phyloP scores from a whole-genome alignment of 202 grass and related monocot species.

The Zoysia matrella region DNA sequence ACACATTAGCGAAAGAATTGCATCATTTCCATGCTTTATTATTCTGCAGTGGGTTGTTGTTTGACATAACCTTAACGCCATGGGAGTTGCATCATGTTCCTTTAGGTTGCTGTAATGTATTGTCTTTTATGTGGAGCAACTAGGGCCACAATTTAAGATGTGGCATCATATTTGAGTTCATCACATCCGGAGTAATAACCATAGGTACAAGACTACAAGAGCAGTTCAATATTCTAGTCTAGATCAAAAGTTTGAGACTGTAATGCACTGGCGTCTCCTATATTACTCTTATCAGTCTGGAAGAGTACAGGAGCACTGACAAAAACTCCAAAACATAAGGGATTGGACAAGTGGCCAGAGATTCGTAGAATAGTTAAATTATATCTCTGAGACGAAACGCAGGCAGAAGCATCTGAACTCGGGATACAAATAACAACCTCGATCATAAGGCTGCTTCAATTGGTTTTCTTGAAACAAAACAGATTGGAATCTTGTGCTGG shows the following conservation, averaged over 20 bases:
- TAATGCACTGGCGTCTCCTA: background rate
- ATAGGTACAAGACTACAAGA: no score
- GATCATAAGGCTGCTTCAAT: background rate
- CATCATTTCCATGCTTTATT: conserved; percentile 27
- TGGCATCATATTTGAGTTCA: background rate
- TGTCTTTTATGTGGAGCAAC: no score
- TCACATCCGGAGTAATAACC: no score
- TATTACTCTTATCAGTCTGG: background rate
- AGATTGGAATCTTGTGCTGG: background rate
- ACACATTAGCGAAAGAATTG: conserved; percentile 20
- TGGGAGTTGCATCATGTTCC: background rate
- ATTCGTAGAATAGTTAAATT: background rate
- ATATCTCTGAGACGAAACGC: background rate
- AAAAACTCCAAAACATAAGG: background rate
- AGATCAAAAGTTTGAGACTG: no score
- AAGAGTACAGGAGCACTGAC: no score
- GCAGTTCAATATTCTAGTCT: no score
- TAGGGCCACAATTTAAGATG: background rate
- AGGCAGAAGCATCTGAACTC: background rate
- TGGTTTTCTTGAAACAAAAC: background rate
- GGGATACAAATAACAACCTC: background rate
- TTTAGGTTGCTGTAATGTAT: background rate
- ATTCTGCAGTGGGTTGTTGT: background rate
- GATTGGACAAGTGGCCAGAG: background rate
- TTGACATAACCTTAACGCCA: background rate